Evolutionary conservation across 257 asterid species (phyloP), one percentile per base, ranked within the genome.

Genomic region (Solanum tarapatanum): DNA sequence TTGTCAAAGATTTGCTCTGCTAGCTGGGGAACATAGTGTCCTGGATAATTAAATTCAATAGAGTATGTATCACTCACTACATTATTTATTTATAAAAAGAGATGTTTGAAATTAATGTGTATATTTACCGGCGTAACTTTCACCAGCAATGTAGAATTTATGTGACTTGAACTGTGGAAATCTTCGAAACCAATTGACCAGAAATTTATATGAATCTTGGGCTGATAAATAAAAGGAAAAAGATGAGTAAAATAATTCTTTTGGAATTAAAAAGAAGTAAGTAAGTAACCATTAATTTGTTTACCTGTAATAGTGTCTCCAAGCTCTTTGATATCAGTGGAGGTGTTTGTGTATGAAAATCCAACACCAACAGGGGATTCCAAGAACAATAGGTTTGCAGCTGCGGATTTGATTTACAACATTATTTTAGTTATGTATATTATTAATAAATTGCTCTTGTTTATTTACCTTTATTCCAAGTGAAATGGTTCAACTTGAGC

Each of bases 301-400:
- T 32, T 89, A 95, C 99, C 99, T 14, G 98, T 91, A 60, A 90
- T 70, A 4, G 74, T 74, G 88, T 97, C 99, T 21, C 98, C 98
- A 19, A 95, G 95, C 79, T 88, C 68, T 2, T 88, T 90, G 62
- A 95, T 84, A 86, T 97, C 99, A 76, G 87, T 88, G 35, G 89
- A 88, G 14, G 97, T 97, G 93, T 97, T 97, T 76, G 98, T 93
- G 89, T 95, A 97, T 13, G 99, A 97, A 89, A 94, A 97, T 75
- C 98, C 99, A 88, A 95, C 98, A 16, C 99, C 99, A 84, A 92
- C 93, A 2, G 99, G 99, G 19, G 98, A 92, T 88, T 97, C 98
- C 88, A 97, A 33, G 86, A 97, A 94, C 17, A 97, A 90, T 87
- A 97, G 91, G 87, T 97, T 97, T 37, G 97, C 97, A 24, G 91